These are phyloP conservation scores for Colletotrichum spaethianum DNA, from an alignment of 2,329 filamentous ascomycete species.

Conservation along the genomic window DNA sequence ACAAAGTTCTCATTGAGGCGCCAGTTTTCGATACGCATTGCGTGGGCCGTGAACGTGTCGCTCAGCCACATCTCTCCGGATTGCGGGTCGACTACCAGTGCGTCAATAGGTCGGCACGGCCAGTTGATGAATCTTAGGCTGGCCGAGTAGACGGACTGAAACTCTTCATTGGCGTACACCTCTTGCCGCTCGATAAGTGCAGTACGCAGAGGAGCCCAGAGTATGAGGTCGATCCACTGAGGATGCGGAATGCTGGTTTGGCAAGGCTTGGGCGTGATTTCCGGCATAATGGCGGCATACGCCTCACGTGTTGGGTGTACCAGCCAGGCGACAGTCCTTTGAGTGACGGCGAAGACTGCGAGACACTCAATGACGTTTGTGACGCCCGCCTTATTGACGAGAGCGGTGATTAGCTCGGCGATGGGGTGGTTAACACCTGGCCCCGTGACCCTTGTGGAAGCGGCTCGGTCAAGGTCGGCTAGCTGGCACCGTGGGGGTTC, in stretches of 20 bases:
- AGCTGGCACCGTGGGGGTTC: conserved; percentile 36
- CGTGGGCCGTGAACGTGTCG: conserved; percentile 45
- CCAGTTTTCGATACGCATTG: conserved; percentile 47
- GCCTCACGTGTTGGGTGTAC: conserved; percentile 51
- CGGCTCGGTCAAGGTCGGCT: conserved; percentile 41
- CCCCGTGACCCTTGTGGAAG: conserved; percentile 4
- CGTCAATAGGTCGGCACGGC: conserved; percentile 47
- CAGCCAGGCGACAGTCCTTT: conserved; percentile 49
- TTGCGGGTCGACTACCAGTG: conserved; percentile 46
- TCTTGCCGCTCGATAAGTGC: conserved; percentile 53
- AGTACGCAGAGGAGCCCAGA: conserved; percentile 53
- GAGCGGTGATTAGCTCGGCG: conserved; percentile 48
- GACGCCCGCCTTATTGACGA: conserved; percentile 49
- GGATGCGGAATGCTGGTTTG: conserved; percentile 48
- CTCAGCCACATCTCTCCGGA: conserved; percentile 47
- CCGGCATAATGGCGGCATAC: conserved; percentile 43
- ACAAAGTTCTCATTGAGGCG: conserved; percentile 46
- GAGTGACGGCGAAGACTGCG: conserved; percentile 51
- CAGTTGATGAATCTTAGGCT: conserved; percentile 53
- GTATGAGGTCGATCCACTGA: conserved; percentile 51
- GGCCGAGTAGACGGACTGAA: conserved; percentile 51
- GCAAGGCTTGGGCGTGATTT: conserved; percentile 46
- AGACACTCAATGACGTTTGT: conserved; percentile 50
- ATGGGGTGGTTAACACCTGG: conserved; percentile 45
- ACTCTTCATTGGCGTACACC: conserved; percentile 55